Base-by-base conservation (phyloP, 768 basidiomycete genomes). In the Tulasnella sp. region DNA sequence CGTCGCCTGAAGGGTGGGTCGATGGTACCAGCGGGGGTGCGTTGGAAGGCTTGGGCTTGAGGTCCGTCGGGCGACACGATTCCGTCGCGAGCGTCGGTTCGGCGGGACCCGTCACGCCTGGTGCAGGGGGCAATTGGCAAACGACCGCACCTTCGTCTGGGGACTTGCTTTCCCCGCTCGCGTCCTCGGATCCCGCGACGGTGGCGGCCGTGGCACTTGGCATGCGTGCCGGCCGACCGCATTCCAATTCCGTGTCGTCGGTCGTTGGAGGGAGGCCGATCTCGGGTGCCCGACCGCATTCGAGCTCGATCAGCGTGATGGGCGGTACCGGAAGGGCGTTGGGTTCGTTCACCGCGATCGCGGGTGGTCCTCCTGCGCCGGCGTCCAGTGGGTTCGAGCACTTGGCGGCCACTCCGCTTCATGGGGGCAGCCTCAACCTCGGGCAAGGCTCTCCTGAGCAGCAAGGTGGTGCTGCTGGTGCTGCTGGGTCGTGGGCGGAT, bases 241-340 rank as follows among this genome's bases (percentile, higher is more conserved):
- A 72, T 63, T 72, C 71, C 19, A 72, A 40, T 26, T 72, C 71
- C 1, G 32, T 72, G 17, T 39, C 26, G 32, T 40, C 62, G 63
- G 71, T 26, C 34, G 66, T 36, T 5, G 66, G 66, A 0, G 42
- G 69, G 26, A 66, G 64, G 37, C 64, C 64, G 32, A 29, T 37
- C 36, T 34, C 32, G 62, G 14, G 11, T 26, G 26, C 12, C 62
- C 62, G 19, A 11, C 67, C 44, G 40, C 40, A 44, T 29, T 40
- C 39, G 40, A 39, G 44, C 32, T 42, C 32, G 62, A 11, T n/a
- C 32, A 64, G n/a, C 62, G 44, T 26, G n/a, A n/a, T n/a, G n/a
- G n/a, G n/a, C 17, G 67, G 14, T 62, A 26, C 34, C 29, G 67
- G 67, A 41, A 52, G 34, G n/a, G 14, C 40, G 14, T 35, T 41